Conservation (phyloP, 2,329 filamentous ascomycete genomes). For the Trichoderma lentiforme region DNA sequence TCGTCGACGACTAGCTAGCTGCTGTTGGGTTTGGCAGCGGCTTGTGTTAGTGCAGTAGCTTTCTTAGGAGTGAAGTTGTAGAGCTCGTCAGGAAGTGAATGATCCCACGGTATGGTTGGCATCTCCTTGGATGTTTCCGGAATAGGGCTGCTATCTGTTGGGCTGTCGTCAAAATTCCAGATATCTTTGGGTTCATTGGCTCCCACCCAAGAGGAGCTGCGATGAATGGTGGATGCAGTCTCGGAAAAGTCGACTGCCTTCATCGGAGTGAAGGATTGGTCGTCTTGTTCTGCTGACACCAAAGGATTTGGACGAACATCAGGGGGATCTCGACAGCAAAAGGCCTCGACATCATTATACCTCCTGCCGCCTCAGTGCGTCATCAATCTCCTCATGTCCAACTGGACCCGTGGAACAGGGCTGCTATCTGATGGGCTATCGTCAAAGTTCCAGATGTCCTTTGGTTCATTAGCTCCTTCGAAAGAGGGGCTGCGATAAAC, state of each 20-base stretch:
- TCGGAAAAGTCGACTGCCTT: conserved; percentile 33
- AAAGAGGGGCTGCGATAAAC: conserved; percentile 32
- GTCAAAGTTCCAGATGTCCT: conserved; percentile 22
- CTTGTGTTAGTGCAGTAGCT: neutral
- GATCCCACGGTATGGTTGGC: neutral
- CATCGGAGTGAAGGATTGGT: neutral
- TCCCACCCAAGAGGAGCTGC: conserved; percentile 30
- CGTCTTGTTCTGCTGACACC: neutral
- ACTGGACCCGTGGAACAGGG: no score
- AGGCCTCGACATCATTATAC: neutral
- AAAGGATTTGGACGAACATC: neutral
- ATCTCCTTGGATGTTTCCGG: neutral
- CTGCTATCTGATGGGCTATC: conserved; percentile 18
- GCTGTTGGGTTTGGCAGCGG: neutral
- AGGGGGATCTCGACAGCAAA: neutral
- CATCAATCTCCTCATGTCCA: neutral
- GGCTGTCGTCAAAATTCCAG: conserved; percentile 22
- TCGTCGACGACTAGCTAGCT: no score
- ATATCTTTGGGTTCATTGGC: conserved; percentile 16
- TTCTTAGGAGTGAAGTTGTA: neutral
- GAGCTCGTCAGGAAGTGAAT: neutral
- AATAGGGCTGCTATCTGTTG: conserved; percentile 8
- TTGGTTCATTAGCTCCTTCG: conserved; percentile 6
- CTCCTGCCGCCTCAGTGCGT: neutral
- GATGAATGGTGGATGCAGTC: conserved; percentile 32